These are phyloP conservation scores for Ceratorhiza oryzae-sativae DNA, from an alignment of 1,284 basidiomycete genomes.

Conservation along the genomic window DNA sequence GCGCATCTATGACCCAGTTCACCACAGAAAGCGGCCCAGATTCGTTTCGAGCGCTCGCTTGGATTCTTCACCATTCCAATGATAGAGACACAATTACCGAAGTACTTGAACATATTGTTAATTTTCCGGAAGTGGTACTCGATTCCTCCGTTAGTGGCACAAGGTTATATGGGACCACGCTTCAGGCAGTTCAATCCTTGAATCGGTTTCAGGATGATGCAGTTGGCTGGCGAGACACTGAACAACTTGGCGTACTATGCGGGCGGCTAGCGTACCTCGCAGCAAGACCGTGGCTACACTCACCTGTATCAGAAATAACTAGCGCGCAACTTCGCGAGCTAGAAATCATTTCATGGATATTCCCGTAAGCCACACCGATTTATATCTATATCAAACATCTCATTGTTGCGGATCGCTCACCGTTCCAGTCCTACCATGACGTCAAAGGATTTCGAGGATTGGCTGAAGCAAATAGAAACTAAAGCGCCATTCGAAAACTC, in stretches of 20 bases:
- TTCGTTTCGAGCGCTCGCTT: neutral
- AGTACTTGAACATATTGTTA: neutral
- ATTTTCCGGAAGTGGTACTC: neutral
- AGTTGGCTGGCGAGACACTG: neutral
- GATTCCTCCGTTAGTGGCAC: neutral
- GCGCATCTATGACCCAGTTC: neutral
- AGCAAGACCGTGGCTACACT: neutral
- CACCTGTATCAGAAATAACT: too few species aligned
- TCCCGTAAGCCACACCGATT: too few species aligned
- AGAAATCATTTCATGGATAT: too few species aligned
- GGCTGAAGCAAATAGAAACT: neutral
- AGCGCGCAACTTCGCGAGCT: too few species aligned
- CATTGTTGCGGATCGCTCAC: too few species aligned
- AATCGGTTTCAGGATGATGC: constrained; percentile 1
- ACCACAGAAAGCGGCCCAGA: neutral
- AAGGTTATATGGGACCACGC: neutral
- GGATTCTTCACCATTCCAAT: neutral
- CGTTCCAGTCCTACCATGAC: neutral
- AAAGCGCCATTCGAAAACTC: neutral
- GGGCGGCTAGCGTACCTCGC: neutral
- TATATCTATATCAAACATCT: too few species aligned
- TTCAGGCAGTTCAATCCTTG: neutral
- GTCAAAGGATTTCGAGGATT: neutral
- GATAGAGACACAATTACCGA: neutral
- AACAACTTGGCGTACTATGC: neutral